Evolutionary conservation across 306 rosid genomes (phyloP), one percentile per base, ranked within the genome.

Genomic region (Malus fusca): DNA sequence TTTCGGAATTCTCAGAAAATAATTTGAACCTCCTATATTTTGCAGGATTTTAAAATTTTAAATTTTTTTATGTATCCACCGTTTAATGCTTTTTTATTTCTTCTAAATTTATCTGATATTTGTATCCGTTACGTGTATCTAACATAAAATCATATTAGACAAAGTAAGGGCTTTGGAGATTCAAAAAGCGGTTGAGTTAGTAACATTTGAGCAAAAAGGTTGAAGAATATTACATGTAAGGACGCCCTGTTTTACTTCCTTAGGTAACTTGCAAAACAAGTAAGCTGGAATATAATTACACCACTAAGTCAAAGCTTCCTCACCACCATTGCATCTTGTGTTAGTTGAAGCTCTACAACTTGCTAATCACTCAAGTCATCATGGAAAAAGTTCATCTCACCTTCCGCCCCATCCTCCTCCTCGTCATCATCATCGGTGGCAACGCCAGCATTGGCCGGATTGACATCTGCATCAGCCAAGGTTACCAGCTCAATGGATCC

Each of bases 311-410:
- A n/a, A 17, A 58, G 75, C 30, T 53, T 43, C 75, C 48, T 71
- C 37, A 31, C 44, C 52, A 19, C 40, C 65, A 51, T 67, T 40
- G 22, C 30, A 17, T 40, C 8, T 67, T 59, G 55, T 11, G 80
- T 78, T 69, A 67, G 62, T 62, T 66, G 76, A 17, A 74, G 79
- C 14, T 79, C 28, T 61, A 65, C 56, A 78, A 59, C 23, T n/a
- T 56, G 25, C 62, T 56, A n/a, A 67, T 90, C 97, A 77, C 96
- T 90, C 75, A 88, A 48, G 73, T 87, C 92, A 86, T 87, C 87
- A 8, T 84, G 89, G 73, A 90, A 90, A 80, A 88, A 94, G 83
- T 92, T 88, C 37, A 94, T 68, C 78, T 88, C 90, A 31, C 89
- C 93, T 46, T 88, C 74, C 0, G 59, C 80, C 51, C 88, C 96